Evolutionary conservation across 306 rosid genomes (phyloP).

Genomic region (Vigna trinervia): DNA sequence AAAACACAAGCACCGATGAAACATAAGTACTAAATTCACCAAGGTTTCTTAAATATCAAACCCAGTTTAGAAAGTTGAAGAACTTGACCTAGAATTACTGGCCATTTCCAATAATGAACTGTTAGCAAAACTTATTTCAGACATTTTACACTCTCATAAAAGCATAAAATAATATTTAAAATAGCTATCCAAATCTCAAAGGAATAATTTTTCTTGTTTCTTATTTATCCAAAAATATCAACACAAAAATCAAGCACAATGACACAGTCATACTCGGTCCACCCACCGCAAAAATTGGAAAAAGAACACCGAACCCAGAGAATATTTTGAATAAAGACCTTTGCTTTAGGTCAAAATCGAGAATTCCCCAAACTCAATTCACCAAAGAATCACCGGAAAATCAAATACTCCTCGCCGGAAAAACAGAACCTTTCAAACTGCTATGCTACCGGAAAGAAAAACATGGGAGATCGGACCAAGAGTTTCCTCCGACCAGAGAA

Average conservation of each 20-base stretch:
- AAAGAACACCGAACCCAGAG: constrained; percentile 5
- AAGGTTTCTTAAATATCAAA: constrained; percentile 48
- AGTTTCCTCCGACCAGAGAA: constrained; percentile 35
- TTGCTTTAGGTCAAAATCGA: constrained; percentile 50
- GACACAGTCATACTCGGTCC: constrained; percentile 16
- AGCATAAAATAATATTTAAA: neutral
- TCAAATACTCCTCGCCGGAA: constrained; percentile 45
- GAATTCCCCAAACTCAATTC: constrained; percentile 36
- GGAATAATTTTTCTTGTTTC: constrained; percentile 5
- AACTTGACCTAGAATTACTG: constrained; percentile 21
- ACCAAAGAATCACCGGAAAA: constrained; percentile 46
- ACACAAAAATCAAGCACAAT: constrained; percentile 42
- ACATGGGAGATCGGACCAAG: constrained; percentile 18
- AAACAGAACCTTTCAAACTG: constrained; percentile 28
- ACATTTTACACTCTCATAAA: constrained; percentile 35
- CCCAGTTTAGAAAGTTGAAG: constrained; percentile 40
- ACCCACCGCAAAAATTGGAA: constrained; percentile 18
- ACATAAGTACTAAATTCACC: constrained; percentile 37
- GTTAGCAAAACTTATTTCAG: constrained; percentile 34
- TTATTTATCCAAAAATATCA: constrained; percentile 5
- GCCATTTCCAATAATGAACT: constrained; percentile 41
- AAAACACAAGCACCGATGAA: constrained; percentile 21
- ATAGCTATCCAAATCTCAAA: constrained; percentile 24
- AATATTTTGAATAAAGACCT: constrained; percentile 40
- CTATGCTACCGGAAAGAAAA: constrained; percentile 11